Evolutionary conservation across 371 early-diverging fungal genomes (phyloP).

Genomic region (Coemansia sp.): DNA sequence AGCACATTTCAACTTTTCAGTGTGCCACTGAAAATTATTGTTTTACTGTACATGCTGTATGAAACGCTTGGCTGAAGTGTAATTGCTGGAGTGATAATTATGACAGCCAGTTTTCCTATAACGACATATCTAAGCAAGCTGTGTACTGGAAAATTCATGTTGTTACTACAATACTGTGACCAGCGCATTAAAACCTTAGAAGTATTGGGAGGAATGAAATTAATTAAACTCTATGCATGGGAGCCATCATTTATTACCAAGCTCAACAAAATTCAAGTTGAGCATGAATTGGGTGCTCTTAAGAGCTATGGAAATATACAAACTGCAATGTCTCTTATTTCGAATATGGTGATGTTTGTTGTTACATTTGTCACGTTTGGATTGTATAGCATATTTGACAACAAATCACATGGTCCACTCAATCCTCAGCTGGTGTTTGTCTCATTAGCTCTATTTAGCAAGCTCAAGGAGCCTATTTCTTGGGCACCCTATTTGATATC

Average conservation of each 20-base stretch:
- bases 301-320: slow-evolving; percentile 68
- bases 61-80: slow-evolving; percentile 79
- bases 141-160: slow-evolving; percentile 71
- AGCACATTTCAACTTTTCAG: slow-evolving; percentile 71
- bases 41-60: slow-evolving; percentile 79
- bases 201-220: slow-evolving; percentile 86
- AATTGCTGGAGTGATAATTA: slow-evolving; percentile 83
- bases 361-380: slow-evolving; percentile 84
- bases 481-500: slow-evolving; percentile 74
- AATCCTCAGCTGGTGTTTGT: slow-evolving; percentile 82
- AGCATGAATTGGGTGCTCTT: slow-evolving; percentile 72
- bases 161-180: slow-evolving; percentile 90
- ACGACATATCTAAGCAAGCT: slow-evolving; percentile 61
- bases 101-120: slow-evolving; percentile 73
- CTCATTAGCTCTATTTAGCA: slow-evolving; percentile 85
- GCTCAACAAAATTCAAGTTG: slow-evolving; percentile 73
- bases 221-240: slow-evolving; percentile 87
- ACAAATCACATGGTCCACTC: slow-evolving; percentile 58
- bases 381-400: slow-evolving; percentile 62
- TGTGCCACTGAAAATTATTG: slow-evolving; percentile 82
- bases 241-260: slow-evolving; percentile 64
- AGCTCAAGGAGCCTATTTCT: slow-evolving; percentile 83
- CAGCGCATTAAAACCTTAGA: slow-evolving; percentile 85
- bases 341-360: slow-evolving; percentile 77
- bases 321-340: slow-evolving; percentile 65